Conservation (phyloP, 306 rosid species). For the Corylus avellana region DNA sequence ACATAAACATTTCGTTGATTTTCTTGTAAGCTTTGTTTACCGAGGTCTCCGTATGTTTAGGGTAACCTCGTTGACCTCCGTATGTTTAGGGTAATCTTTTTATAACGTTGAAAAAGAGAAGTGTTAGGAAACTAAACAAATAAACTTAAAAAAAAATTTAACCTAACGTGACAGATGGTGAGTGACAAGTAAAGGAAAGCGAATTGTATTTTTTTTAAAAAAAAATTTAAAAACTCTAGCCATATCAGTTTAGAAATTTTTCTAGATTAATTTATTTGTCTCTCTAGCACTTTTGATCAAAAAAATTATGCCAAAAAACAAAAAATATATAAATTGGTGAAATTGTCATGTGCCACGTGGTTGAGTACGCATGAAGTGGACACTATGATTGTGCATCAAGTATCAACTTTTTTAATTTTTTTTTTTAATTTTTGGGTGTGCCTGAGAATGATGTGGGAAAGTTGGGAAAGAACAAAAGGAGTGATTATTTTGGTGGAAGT, state of each 20-base stretch:
- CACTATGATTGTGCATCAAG: slow-evolving; percentile 63
- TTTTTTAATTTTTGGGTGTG: slow-evolving; percentile 34
- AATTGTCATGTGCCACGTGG: slow-evolving; percentile 41
- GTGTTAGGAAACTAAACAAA: too few relatives aligned
- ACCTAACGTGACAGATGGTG: too few relatives aligned
- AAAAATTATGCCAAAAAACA: not conserved
- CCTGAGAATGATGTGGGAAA: not conserved
- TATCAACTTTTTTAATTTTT: not conserved
- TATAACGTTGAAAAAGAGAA: too few relatives aligned
- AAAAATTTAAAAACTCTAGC: too few relatives aligned
- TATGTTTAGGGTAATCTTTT: too few relatives aligned
- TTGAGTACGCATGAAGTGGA: slow-evolving; percentile 58
- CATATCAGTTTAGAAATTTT: too few relatives aligned
- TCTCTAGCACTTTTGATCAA: too few relatives aligned
- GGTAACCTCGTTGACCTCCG: not conserved
- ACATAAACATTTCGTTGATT: too few relatives aligned
- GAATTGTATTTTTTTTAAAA: too few relatives aligned
- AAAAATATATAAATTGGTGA: not conserved
- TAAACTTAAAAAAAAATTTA: too few relatives aligned
- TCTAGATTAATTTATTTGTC: too few relatives aligned
- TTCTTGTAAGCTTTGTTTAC: not conserved
- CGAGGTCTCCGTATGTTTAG: not conserved
- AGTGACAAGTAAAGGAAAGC: too few relatives aligned
- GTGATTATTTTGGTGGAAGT: slow-evolving; percentile 16
- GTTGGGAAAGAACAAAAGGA: slow-evolving; percentile 34